A percentile compares a stretch with the other conserved stretches of the same genome.
These are phyloP conservation scores for Cyclotella distinguenda DNA, from an alignment of 108 stramenopile species.

Conservation along the genomic window DNA sequence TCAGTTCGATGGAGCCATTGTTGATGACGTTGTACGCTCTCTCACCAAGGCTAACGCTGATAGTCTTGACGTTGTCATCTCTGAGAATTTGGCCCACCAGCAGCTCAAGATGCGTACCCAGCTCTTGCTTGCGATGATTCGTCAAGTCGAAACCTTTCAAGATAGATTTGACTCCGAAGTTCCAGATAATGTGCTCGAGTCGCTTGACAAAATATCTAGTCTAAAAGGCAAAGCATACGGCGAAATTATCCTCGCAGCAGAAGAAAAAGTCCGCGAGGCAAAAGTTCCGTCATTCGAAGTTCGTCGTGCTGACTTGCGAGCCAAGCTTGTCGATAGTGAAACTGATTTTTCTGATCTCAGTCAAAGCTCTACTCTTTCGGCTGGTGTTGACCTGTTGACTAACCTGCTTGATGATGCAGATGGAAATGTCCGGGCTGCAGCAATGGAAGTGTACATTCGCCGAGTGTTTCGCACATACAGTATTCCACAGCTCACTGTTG, in stretches of 20 bases:
- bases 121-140: slow-evolving; percentile 72
- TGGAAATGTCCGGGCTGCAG: slow-evolving; percentile 59
- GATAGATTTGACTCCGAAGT: slow-evolving; percentile 69
- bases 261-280: slow-evolving; percentile 66
- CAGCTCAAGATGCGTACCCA: slow-evolving; percentile 52
- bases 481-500: slow-evolving; percentile 64
- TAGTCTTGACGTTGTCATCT: slow-evolving; percentile 75
- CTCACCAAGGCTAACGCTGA: slow-evolving; percentile 83
- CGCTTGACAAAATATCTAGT: slow-evolving; percentile 55
- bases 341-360: slow-evolving; percentile 67
- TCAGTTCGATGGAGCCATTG: slow-evolving; percentile 76
- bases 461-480: slow-evolving; percentile 95
- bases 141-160: slow-evolving; percentile 71
- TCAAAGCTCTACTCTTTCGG: slow-evolving; percentile 77
- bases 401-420: slow-evolving; percentile 84
- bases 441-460: slow-evolving; percentile 88
- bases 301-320: slow-evolving; percentile 78
- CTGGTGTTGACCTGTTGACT: slow-evolving; percentile 93
- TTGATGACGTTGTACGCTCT: slow-evolving; percentile 87
- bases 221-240: slow-evolving; percentile 86
- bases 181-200: slow-evolving; percentile 56
- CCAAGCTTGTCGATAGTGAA: slow-evolving; percentile 60
- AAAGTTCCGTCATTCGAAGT: slow-evolving; percentile 82
- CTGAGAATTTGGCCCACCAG: slow-evolving; percentile 81
- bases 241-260: slow-evolving; percentile 82